Base-by-base conservation (phyloP, 371 early-diverging fungal genomes). In the Mucor velutinosus region DNA sequence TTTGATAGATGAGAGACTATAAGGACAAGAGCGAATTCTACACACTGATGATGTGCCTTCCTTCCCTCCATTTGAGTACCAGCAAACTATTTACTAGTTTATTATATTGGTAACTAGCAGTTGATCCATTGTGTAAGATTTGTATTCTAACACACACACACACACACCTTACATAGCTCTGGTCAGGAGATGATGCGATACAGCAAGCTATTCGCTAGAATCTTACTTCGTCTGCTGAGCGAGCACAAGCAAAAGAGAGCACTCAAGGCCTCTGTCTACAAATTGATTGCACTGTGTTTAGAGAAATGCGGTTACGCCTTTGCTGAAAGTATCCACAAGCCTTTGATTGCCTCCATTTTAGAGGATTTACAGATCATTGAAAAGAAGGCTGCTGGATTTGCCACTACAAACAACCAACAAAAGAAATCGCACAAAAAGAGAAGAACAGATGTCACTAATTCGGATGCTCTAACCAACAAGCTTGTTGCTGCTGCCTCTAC, bases 231-330 rank as follows among this genome's bases (percentile, higher is more conserved):
- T 32, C 65, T 81, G n/a, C 66, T 85, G 37, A 74, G 60, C 15
- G 81, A 83, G 47, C 71, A 82, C 58, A 79, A 76, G 33, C 43
- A 73, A 17, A 73, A 75, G 59, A 66, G 82, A 58, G 60, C 78
- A 27, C 33, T 82, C 8, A 77, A 74, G 62, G 59, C 71, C 0
- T 78, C 81, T 0, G 60, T 75, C 3, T 86, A 86, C 49, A 68
- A 75, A 12, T 61, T 83, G 58, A 64, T 79, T 21, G 61, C 72
- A 3, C 60, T 86, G 14, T 86, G 84, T 49, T 57, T 86, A 32
- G 77, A 81, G 57, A 78, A 79, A 58, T 83, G 72, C 59, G 82
- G 84, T 0, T 74, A 75, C 41, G 75, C 73, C 0, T 82, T 86
- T 64, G 79, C 70, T 21, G 73, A 79, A 39, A 72, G 37, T 23